These are phyloP conservation scores for Pouteria glomerata DNA, from an alignment of 148 eudicot species.

Conservation along the genomic window DNA sequence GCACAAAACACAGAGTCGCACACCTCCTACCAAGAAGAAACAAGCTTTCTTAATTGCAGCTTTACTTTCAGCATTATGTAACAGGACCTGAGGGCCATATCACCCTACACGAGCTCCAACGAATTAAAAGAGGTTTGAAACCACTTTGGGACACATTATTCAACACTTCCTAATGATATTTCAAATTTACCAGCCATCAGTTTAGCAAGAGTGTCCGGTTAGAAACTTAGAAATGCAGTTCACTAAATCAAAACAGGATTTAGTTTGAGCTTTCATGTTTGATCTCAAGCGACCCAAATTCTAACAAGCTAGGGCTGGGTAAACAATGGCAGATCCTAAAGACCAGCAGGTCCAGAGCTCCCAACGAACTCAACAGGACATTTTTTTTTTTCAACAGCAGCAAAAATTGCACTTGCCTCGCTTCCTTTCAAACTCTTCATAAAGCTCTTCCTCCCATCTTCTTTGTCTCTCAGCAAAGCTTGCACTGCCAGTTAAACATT, in stretches of 20 bases:
- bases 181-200: background rate
- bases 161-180: background rate
- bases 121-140: background rate
- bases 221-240: background rate
- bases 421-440: conserved; percentile 21
- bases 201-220: conserved; percentile 7
- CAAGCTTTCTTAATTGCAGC: no score
- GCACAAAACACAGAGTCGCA: background rate
- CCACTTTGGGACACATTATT: background rate
- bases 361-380: no score
- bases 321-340: no score
- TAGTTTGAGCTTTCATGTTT: background rate
- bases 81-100: background rate
- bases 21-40: no score
- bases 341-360: no score
- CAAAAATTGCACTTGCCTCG: no score
- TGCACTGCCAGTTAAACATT: conserved; percentile 23
- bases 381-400: no score
- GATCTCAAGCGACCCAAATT: background rate
- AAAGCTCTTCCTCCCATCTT: no score
- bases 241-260: background rate
- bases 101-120: background rate
- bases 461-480: conserved; percentile 50
- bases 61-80: background rate
- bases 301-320: no score